Evolutionary conservation across 2,329 filamentous ascomycete species (phyloP).

Genomic region (Neophaeococcomyces aloes): DNA sequence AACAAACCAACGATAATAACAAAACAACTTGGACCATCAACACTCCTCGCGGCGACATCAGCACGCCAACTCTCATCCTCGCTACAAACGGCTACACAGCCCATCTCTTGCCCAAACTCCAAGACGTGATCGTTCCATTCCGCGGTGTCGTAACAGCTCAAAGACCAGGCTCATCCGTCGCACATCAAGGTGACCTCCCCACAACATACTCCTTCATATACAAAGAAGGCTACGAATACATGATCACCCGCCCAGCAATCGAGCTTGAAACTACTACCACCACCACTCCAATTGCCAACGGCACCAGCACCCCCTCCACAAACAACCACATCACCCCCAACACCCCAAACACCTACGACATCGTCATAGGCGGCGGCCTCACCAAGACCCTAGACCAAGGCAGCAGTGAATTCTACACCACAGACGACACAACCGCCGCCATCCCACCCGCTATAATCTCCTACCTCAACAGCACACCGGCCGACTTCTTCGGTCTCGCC

Average conservation of each 20-base stretch:
- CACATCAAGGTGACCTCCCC: conserved; percentile 14
- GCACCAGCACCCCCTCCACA: neutral
- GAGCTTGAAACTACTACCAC: neutral
- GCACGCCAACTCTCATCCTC: conserved; percentile 37
- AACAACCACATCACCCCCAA: conserved; percentile 7
- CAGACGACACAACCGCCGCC: conserved; percentile 22
- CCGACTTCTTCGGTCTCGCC: conserved; percentile 24
- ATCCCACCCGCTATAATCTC: neutral
- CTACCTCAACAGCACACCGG: conserved; percentile 22
- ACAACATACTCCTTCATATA: conserved; percentile 23
- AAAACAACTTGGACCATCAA: conserved; percentile 24
- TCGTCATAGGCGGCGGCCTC: conserved; percentile 24
- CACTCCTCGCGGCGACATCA: conserved; percentile 36
- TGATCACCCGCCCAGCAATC: conserved; percentile 23
- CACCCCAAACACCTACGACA: conserved; percentile 23
- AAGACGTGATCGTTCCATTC: conserved; percentile 40
- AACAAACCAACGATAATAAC: conserved; percentile 1
- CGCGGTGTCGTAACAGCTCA: conserved; percentile 43
- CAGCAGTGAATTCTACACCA: conserved; percentile 18
- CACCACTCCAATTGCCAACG: neutral
- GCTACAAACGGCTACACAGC: conserved; percentile 47
- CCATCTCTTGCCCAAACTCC: conserved; percentile 34
- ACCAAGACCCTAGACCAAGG: conserved; percentile 14
- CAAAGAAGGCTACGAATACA: conserved; percentile 29
- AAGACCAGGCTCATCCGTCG: conserved; percentile 24